Evolutionary conservation across 768 basidiomycete genomes (phyloP).

Genomic region (Leccinum obscurum): DNA sequence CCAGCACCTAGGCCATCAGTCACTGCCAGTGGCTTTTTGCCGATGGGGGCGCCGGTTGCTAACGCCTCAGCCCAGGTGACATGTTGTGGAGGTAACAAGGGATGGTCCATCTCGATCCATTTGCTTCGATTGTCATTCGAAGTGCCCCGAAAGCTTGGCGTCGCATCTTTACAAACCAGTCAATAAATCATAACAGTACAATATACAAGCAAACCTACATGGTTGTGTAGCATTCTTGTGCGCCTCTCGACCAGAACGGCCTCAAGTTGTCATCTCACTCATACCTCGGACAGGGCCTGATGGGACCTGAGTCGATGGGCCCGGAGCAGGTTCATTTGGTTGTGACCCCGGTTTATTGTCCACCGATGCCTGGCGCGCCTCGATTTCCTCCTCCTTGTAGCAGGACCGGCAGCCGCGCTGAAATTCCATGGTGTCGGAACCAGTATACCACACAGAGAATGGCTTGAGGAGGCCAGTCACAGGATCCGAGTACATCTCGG

Average conservation of each 20-base stretch:
- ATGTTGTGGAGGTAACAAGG: neutral
- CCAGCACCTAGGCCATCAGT: neutral
- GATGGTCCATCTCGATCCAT: neutral
- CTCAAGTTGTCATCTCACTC: neutral
- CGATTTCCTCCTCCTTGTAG: neutral
- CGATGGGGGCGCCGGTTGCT: neutral
- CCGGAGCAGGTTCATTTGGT: neutral
- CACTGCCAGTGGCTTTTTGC: neutral
- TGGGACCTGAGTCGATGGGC: neutral
- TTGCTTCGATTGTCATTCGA: neutral
- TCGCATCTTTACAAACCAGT: neutral
- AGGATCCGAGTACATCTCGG: neutral
- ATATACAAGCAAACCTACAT: neutral
- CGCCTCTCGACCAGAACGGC: neutral
- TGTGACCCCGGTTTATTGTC: neutral
- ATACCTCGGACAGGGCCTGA: neutral
- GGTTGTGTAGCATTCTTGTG: neutral
- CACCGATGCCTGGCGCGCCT: neutral
- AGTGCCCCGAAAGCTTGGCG: neutral
- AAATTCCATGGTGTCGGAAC: neutral
- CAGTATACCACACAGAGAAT: neutral
- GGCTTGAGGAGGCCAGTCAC: neutral
- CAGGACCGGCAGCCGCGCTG: neutral
- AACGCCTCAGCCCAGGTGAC: neutral
- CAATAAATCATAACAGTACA: neutral